phyloP scores from a whole-genome alignment of 2,329 filamentous ascomycete species.

The Fusarium compactum region DNA sequence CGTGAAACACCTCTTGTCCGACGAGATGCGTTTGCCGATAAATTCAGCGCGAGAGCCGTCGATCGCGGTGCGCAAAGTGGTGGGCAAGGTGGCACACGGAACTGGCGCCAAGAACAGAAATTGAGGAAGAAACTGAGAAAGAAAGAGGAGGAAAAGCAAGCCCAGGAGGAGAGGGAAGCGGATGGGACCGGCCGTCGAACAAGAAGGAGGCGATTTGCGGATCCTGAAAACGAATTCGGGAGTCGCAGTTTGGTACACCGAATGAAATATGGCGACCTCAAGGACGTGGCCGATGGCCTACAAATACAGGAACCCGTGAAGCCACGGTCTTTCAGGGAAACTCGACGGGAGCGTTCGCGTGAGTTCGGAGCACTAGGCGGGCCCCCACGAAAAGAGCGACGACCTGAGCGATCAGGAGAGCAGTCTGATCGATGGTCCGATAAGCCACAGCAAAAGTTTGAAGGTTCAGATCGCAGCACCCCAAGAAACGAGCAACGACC shows the following conservation, averaged over 20 bases:
- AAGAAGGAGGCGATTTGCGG: slow-evolving; percentile 64
- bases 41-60: slow-evolving; percentile 47
- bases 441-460: not conserved
- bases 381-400: slow-evolving; percentile 5
- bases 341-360: slow-evolving; percentile 15
- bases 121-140: slow-evolving; percentile 66
- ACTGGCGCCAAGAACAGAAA: slow-evolving; percentile 54
- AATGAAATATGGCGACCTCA: slow-evolving; percentile 60
- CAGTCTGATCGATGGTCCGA: not conserved
- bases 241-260: slow-evolving; percentile 68
- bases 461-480: not conserved
- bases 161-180: slow-evolving; percentile 51
- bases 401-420: slow-evolving; percentile 8
- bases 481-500: not conserved
- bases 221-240: slow-evolving; percentile 63
- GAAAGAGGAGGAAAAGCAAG: slow-evolving; percentile 55
- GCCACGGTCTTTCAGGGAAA: slow-evolving; percentile 40
- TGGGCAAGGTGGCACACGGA: slow-evolving; percentile 38
- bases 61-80: slow-evolving; percentile 19
- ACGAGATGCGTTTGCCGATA: slow-evolving; percentile 33
- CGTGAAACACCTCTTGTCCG: slow-evolving; percentile 11
- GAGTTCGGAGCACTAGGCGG: not conserved
- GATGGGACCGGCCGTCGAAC: slow-evolving; percentile 57
- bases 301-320: slow-evolving; percentile 46
- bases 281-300: slow-evolving; percentile 45